Base-by-base conservation (phyloP, 2,329 filamentous ascomycete species). In the Claviceps digitariae region DNA sequence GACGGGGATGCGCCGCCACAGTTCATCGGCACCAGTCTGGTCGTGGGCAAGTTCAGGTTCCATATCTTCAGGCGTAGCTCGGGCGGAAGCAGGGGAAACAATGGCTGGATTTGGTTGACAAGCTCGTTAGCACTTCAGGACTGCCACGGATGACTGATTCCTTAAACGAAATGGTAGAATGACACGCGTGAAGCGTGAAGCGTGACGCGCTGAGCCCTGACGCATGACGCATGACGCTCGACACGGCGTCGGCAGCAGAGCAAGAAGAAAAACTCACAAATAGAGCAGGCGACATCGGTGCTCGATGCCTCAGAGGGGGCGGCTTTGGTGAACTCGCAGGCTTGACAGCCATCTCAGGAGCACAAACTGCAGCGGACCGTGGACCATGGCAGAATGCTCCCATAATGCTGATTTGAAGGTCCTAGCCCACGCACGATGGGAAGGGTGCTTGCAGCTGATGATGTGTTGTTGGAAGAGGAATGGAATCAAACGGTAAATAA, bases 11-110 rank as follows among this genome's bases (percentile, higher is more conserved):
- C 60, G 40, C 64, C 61, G 29, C 68, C 69, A 60, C 71, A 74
- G 44, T 63, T 66, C 31, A 75, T 62, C 1, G 72, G 66, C 27
- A 77, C 69, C 49, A 77, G 63, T 34, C 74, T 72, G 12, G 69
- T 62, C 15, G 62, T 59, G 0, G 72, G 70, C 20, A 74, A 62
- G 58, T 68, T 75, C 57, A 71, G 65, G 43, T 64, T 64, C 74
- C 74, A 77, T 49, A 77, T 73, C 53, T 67, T 71, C 25, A 75
- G 62, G 12, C 74, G 72, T 17, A 77, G 63, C 58, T 77, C 74
- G 13, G 67, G 59, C 1, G 74, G 74, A 1, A 77, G 71, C 44
- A 60, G 61, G 20, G 65, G 55, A 56, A 77, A 77, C 49, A 64
- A 59, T 47, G 63, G 67, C 74, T 77, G 57, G 23, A 29, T 9